Evolutionary conservation across 331 rosid genomes (phyloP).

Genomic region (Cydonia oblonga): DNA sequence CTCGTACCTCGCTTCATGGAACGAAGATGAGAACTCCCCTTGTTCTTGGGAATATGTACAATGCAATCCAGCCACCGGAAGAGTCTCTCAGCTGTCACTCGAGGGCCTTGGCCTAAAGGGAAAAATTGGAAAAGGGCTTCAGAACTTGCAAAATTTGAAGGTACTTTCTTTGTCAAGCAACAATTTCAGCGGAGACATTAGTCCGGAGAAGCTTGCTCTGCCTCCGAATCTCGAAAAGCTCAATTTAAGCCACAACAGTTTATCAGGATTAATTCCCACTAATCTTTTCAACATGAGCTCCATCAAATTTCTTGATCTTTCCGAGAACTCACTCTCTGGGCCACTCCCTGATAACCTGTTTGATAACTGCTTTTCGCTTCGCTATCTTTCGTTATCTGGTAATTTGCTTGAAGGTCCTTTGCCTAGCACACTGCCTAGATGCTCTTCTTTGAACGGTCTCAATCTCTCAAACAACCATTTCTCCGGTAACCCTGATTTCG

Average conservation of each 20-base stretch:
- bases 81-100: constrained; percentile 49
- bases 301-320: constrained; percentile 55
- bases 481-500: constrained; percentile 43
- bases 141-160: constrained; percentile 52
- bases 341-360: constrained; percentile 40
- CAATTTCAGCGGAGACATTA: constrained; percentile 40
- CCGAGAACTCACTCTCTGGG: constrained; percentile 62
- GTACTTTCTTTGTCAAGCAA: constrained; percentile 60
- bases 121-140: constrained; percentile 69
- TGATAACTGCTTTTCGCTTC: constrained; percentile 35
- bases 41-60: constrained; percentile 63
- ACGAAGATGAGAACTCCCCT: constrained; percentile 60
- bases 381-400: constrained; percentile 41
- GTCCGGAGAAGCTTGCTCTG: constrained; percentile 43
- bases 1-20: constrained; percentile 70
- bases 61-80: constrained; percentile 42
- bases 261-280: constrained; percentile 46
- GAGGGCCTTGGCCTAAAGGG: constrained; percentile 51
- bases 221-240: constrained; percentile 34
- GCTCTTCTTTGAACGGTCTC: constrained; percentile 45
- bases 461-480: constrained; percentile 55
- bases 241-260: constrained; percentile 53
- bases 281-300: constrained; percentile 45
- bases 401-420: constrained; percentile 60
- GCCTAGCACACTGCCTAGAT: constrained; percentile 49